These are phyloP conservation scores for Wallacemonas sp. DNA, from an alignment of 208 protist genomes.

Conservation along the genomic window DNA sequence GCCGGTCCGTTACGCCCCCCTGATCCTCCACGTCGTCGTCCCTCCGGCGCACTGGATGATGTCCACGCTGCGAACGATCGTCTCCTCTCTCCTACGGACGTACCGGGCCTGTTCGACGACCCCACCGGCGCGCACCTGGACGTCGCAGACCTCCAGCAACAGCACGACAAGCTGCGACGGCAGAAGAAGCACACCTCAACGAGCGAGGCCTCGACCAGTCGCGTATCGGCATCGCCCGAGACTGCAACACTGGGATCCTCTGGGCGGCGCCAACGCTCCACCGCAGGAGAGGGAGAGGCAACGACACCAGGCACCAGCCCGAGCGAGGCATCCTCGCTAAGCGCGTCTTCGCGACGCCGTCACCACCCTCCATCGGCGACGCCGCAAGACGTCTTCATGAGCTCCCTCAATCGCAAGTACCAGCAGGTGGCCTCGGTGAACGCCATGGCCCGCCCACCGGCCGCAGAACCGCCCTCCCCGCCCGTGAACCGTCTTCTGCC, in stretches of 20 bases:
- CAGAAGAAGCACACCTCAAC: background rate
- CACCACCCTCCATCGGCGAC: no score
- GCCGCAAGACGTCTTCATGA: background rate
- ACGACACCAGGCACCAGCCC: no score
- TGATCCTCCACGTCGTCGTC: no score
- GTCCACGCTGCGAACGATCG: no score
- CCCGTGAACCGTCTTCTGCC: background rate
- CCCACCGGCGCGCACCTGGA: background rate
- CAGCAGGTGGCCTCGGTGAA: background rate
- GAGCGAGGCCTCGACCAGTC: background rate
- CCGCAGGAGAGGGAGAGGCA: background rate
- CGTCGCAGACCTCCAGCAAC: background rate
- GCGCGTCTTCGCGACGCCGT: no score
- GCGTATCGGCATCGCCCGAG: background rate
- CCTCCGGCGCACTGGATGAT: no score
- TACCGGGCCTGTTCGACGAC: conserved; percentile 3
- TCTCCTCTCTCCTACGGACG: no score
- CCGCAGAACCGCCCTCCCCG: background rate
- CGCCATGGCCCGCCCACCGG: background rate
- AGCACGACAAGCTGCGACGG: background rate
- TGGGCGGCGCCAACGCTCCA: background rate
- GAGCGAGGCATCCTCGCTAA: no score
- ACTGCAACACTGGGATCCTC: no score
- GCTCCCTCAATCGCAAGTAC: background rate
- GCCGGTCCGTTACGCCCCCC: no score